Evolutionary conservation across 2,329 filamentous ascomycete genomes (phyloP).

Genomic region (Leptographium wingfieldii): DNA sequence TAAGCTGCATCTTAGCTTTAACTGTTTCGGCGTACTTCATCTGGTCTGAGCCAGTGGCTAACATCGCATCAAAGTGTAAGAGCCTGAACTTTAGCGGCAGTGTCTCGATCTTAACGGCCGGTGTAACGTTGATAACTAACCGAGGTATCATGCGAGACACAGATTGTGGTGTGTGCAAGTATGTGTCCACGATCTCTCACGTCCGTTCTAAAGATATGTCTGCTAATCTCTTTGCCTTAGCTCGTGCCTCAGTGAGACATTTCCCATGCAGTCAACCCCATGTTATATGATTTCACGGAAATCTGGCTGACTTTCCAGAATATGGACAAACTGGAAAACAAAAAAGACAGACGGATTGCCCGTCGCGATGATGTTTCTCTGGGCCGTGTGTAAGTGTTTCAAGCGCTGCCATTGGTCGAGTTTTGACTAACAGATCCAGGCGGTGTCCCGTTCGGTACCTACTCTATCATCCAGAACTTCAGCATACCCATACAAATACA

Average conservation of each 20-base stretch:
- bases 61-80: not conserved
- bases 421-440: constrained; percentile 12
- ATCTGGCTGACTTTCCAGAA: constrained; percentile 15
- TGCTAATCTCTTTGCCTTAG: constrained; percentile 11
- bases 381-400: constrained; percentile 37
- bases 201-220: constrained; percentile 1
- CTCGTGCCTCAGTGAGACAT: not conserved
- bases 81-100: not conserved
- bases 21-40: not conserved
- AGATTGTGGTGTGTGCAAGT: constrained; percentile 29
- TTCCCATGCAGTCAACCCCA: not conserved
- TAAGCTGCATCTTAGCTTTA: constrained; percentile 4
- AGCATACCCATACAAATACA: constrained; percentile 31
- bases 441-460: constrained; percentile 28
- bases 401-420: not conserved
- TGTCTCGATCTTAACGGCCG: not conserved
- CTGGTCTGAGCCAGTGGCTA: not conserved
- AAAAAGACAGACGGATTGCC: constrained; percentile 51
- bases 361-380: constrained; percentile 48
- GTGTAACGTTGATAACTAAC: not conserved
- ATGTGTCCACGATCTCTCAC: not conserved
- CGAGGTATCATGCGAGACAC: not conserved
- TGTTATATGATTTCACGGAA: not conserved
- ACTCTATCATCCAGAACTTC: constrained; percentile 27
- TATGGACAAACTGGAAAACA: constrained; percentile 49